Conservation (phyloP, 2,329 filamentous ascomycete species). For the Colletotrichum sp. region DNA sequence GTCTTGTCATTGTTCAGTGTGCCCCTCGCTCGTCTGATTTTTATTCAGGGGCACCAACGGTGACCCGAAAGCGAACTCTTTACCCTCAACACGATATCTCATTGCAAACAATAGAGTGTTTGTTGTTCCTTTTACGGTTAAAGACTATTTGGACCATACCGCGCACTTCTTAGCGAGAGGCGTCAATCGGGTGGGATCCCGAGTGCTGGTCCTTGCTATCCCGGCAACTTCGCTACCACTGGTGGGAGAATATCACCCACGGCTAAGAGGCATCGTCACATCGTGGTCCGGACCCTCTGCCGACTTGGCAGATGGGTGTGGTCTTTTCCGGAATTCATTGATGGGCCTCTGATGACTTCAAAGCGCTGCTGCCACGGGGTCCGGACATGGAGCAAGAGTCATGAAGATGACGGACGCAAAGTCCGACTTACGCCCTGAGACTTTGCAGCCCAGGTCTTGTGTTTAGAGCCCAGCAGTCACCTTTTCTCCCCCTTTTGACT, state of each 20-base stretch:
- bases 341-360: background rate
- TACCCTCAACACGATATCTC: background rate
- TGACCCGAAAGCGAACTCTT: background rate
- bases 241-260: background rate
- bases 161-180: background rate
- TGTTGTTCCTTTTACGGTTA: background rate
- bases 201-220: background rate
- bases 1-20: background rate
- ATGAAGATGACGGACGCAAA: background rate
- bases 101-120: background rate
- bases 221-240: background rate
- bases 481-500: background rate
- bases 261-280: background rate
- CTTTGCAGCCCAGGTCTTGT: background rate
- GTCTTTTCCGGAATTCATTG: background rate
- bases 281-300: background rate
- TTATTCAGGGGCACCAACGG: background rate
- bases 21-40: background rate
- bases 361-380: background rate
- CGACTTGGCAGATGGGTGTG: background rate
- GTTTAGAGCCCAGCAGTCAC: background rate
- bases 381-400: background rate
- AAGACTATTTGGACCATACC: background rate
- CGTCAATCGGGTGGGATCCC: background rate
- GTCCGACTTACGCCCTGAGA: background rate